Evolutionary conservation across 208 protist genomes (phyloP).

Genomic region (Acanthamoeba culbertsoni): DNA sequence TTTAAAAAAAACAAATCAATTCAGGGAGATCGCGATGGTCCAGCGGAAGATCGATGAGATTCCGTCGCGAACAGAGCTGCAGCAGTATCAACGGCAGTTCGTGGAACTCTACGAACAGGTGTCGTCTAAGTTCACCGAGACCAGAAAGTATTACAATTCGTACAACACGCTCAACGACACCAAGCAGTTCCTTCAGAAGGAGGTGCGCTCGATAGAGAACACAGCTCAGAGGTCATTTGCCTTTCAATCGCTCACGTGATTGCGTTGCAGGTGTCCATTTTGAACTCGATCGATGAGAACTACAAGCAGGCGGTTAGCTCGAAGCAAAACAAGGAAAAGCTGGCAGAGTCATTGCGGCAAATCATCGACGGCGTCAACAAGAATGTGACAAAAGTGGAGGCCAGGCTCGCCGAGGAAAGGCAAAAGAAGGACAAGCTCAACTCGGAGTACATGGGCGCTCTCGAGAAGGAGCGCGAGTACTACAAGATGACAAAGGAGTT

Average conservation of each 20-base stretch:
- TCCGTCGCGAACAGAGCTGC: conserved; percentile 85
- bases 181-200: conserved; percentile 76
- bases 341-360: conserved; percentile 73
- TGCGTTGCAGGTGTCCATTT: conserved; percentile 46
- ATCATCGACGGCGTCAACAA: conserved; percentile 70
- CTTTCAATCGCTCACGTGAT: background rate
- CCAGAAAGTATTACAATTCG: conserved; percentile 81
- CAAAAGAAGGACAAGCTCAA: conserved; percentile 53
- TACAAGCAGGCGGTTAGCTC: conserved; percentile 68
- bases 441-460: conserved; percentile 62
- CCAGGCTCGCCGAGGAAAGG: conserved; percentile 52
- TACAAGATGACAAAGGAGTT: conserved; percentile 78
- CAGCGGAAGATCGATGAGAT: conserved; percentile 85
- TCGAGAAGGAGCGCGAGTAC: conserved; percentile 80
- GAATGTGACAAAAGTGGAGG: conserved; percentile 68
- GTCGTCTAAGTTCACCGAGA: conserved; percentile 83
- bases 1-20: too few relatives aligned
- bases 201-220: conserved; percentile 50
- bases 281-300: conserved; percentile 73
- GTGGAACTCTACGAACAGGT: conserved; percentile 86
- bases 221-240: background rate
- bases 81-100: conserved; percentile 88
- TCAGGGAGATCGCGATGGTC: conserved; percentile 74
- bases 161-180: conserved; percentile 86
- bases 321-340: conserved; percentile 66